Base-by-base conservation (phyloP, 2,329 filamentous ascomycete species). In the Colletotrichum sp. region DNA sequence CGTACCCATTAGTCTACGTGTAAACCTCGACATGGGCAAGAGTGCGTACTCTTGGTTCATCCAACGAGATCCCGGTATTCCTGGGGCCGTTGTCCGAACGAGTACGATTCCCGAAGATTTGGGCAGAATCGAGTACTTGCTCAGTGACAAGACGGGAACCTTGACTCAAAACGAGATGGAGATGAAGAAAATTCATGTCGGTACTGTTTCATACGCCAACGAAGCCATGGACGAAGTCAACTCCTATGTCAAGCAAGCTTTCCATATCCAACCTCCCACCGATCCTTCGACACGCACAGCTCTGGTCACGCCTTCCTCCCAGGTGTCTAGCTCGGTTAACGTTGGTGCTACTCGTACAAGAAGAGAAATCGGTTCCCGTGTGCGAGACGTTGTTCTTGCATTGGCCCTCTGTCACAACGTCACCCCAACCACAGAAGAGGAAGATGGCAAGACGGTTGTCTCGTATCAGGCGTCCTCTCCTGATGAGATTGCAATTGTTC, bases 131-230 rank as follows among this genome's bases (percentile, higher is more conserved):
- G 97, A 99, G 83, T 99, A 99, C 82, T 88, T 99, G 4, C 88
- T 99, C 34, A 98, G 95, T 76, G 97, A 99, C 83, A 99, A 99
- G 84, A 99, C 97, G 1, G 97, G 97, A n/a, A 99, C 97, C 3
- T 84, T 99, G 73, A 99, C 97, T 1, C 95, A 98, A 78, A 99
- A 99, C 80, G 95, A 98, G 80, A 98, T 98, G 96, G 96, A 98
- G 80, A 93, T 99, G 89, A 98, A 97, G 82, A 99, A 99, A 84
- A 96, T 99, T 8, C 97, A 99, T 80, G 95, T 99, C 67, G 97
- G 97, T 12, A 99, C 97, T 12, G 97, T 98, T 2, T 98, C 96
- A 2, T 99, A 99, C 80, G 97, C 96, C 38, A 98, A 98, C 78
- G 97, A 99, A 81, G 96, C 97, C 12, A 99, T 99, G 97, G 97